Evolutionary conservation across 768 basidiomycete species (phyloP).

Genomic region (Hemileccinum rubropunctum): DNA sequence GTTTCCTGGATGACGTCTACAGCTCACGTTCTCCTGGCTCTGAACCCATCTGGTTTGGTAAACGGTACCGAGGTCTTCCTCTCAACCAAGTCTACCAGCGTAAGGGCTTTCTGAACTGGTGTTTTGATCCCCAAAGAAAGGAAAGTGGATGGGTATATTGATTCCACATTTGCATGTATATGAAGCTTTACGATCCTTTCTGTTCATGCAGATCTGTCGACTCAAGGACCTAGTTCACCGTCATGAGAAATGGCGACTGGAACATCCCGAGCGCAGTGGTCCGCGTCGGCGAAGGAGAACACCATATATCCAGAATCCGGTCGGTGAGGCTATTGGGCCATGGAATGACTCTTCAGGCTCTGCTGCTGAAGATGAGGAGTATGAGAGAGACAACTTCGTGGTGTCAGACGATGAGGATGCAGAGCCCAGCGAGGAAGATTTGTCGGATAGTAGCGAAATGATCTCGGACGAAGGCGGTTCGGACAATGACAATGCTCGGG

Average conservation of each 20-base stretch:
- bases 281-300: conserved; percentile 3
- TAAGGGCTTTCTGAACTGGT: conserved; percentile 12
- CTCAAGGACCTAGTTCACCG: conserved; percentile 10
- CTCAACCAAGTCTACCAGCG: conserved; percentile 14
- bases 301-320: conserved; percentile 8
- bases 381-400: conserved; percentile 8
- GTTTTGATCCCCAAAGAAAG: not conserved
- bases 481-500: not conserved
- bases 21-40: conserved; percentile 21
- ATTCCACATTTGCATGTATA: not conserved
- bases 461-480: not conserved
- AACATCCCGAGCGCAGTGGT: conserved; percentile 8
- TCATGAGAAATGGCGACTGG: conserved; percentile 6
- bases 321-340: conserved; percentile 13
- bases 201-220: conserved; percentile 3
- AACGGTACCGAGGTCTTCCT: conserved; percentile 12
- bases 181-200: not conserved
- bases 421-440: not conserved
- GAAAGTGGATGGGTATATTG: conserved; percentile 5
- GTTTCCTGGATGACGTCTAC: conserved; percentile 14
- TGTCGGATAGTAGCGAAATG: not conserved
- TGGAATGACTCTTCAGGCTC: conserved; percentile 12
- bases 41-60: conserved; percentile 20
- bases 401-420: conserved; percentile 1
- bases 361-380: conserved; percentile 6